Percentiles rank a stretch among this genome's conserved stretches.
phyloP scores from a whole-genome alignment of 805 yeast species.

The Metschnikowia noctiluminum region DNA sequence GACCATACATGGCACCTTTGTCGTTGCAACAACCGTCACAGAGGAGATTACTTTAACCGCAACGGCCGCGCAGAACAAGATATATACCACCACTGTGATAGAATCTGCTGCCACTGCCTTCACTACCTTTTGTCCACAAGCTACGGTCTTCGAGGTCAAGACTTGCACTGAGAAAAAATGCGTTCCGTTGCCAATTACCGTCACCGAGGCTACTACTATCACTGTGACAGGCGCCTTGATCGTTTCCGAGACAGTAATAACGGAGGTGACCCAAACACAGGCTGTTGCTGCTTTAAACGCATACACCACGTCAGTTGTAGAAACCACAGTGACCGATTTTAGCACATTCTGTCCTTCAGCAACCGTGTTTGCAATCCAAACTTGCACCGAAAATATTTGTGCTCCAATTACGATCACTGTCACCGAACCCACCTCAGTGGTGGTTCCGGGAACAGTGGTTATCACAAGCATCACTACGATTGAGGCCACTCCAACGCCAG shows the following conservation, averaged over 20 bases:
- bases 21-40: slow-evolving; percentile 19
- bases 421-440: slow-evolving; percentile 27
- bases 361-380: slow-evolving; percentile 32
- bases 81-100: slow-evolving; percentile 21
- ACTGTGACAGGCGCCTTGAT: slow-evolving; percentile 32
- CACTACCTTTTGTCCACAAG: slow-evolving; percentile 37
- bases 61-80: neutral
- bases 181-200: slow-evolving; percentile 24
- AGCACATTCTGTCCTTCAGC: slow-evolving; percentile 35
- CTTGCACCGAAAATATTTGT: slow-evolving; percentile 28
- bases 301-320: neutral
- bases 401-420: slow-evolving; percentile 25
- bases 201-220: slow-evolving; percentile 30
- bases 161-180: slow-evolving; percentile 29
- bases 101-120: slow-evolving; percentile 31
- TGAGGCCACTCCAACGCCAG: slow-evolving; percentile 19
- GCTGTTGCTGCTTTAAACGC: neutral
- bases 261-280: slow-evolving; percentile 10
- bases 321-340: slow-evolving; percentile 27
- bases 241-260: slow-evolving; percentile 20
- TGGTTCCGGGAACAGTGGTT: slow-evolving; percentile 29
- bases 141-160: slow-evolving; percentile 33
- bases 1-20: slow-evolving; percentile 31
- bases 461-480: slow-evolving; percentile 19
- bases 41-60: slow-evolving; percentile 3